Evolutionary conservation across 1,284 basidiomycete genomes (phyloP).

Genomic region (Trametes versicolor): DNA sequence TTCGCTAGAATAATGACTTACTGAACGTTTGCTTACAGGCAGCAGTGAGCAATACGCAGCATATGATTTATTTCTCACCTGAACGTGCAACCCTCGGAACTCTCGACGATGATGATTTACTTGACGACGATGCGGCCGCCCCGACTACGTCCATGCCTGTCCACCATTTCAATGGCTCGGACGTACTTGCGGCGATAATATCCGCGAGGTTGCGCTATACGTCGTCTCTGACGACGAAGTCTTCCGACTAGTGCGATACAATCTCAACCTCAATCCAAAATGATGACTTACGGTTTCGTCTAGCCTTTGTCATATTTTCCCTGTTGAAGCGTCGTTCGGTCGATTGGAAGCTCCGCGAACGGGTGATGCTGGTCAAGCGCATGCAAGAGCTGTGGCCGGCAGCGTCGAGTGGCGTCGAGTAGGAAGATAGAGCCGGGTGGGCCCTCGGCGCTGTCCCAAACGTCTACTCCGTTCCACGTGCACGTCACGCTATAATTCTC

Average conservation of each 20-base stretch:
- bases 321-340: conserved; percentile 55
- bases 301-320: conserved; percentile 57
- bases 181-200: conserved; percentile 34
- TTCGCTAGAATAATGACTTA: too few species aligned
- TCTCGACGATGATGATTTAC: too few species aligned
- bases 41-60: too few species aligned
- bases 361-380: conserved; percentile 56
- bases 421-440: conserved; percentile 16
- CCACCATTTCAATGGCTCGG: conserved; percentile 68
- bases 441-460: conserved; percentile 24
- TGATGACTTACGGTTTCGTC: conserved; percentile 51
- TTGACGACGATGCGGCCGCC: conserved; percentile 20
- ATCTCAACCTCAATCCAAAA: conserved; percentile 52
- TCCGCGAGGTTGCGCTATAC: conserved; percentile 25
- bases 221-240: conserved; percentile 31
- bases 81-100: too few species aligned
- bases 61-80: too few species aligned
- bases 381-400: conserved; percentile 25
- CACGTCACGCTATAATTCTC: conserved; percentile 65
- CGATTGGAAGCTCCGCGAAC: conserved; percentile 61
- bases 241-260: conserved; percentile 46
- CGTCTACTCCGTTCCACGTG: conserved; percentile 58
- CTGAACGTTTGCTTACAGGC: too few species aligned
- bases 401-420: conserved; percentile 6
- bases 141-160: conserved; percentile 43